A percentile compares a stretch with the other conserved stretches of the same genome.
Evolutionary conservation across 306 rosid genomes (phyloP).

Genomic region (Quillaja saponaria): DNA sequence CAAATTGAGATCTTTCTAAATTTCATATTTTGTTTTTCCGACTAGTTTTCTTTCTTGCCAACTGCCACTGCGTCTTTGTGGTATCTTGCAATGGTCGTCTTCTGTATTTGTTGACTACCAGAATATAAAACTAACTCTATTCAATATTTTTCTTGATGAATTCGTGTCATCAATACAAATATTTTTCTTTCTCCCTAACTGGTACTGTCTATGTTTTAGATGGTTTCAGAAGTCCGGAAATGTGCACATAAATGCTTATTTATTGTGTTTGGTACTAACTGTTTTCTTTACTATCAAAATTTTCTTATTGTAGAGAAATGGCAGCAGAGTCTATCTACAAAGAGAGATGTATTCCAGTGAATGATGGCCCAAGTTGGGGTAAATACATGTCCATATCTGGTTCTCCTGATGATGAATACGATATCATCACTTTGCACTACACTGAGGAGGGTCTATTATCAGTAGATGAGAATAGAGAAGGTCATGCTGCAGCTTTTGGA

Average conservation of each 20-base stretch:
- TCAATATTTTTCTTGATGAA: neutral
- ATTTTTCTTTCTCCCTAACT: neutral
- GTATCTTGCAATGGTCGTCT: too few species aligned
- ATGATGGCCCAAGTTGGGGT: slow-evolving; percentile 87
- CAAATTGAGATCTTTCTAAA: neutral
- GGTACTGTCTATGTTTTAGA: too few species aligned
- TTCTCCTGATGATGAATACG: slow-evolving; percentile 73
- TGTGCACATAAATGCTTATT: slow-evolving; percentile 4
- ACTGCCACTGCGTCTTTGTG: neutral
- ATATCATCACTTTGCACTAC: slow-evolving; percentile 91
- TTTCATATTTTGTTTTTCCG: neutral
- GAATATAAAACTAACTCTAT: neutral
- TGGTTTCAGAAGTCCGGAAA: neutral
- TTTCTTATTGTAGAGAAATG: slow-evolving; percentile 62
- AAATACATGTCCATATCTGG: slow-evolving; percentile 96
- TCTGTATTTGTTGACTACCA: neutral
- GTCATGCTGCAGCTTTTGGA: slow-evolving; percentile 97
- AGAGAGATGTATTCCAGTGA: slow-evolving; percentile 81
- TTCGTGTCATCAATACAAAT: too few species aligned
- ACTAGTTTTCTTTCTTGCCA: neutral
- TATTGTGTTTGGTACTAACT: slow-evolving; percentile 7
- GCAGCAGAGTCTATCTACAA: slow-evolving; percentile 95
- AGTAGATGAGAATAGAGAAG: slow-evolving; percentile 81
- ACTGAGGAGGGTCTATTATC: slow-evolving; percentile 90
- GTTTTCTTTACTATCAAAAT: slow-evolving; percentile 30